These are phyloP conservation scores for Xylaria sp. DNA, from an alignment of 2,329 filamentous ascomycete genomes.

Conservation along the genomic window DNA sequence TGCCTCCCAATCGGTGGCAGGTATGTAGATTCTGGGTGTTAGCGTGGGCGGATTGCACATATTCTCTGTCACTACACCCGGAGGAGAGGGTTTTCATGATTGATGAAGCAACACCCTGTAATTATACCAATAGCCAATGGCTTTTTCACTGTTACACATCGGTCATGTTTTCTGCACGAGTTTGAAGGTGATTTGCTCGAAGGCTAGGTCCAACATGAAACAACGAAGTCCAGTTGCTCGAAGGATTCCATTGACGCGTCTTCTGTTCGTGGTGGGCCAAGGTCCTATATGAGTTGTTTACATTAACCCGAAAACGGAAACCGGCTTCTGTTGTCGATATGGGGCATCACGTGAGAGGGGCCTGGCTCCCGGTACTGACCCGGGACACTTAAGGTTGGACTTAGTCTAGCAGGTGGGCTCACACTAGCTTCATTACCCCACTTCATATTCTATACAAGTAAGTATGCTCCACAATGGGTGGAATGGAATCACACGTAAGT, in stretches of 20 bases:
- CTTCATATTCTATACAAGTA: background rate
- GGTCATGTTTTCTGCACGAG: background rate
- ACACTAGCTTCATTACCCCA: background rate
- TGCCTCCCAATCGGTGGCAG: background rate
- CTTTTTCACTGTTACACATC: slow-evolving; percentile 19
- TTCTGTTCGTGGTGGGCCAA: slow-evolving; percentile 1
- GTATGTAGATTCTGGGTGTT: slow-evolving; percentile 11
- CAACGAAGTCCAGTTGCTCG: background rate
- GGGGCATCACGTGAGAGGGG: slow-evolving; percentile 36
- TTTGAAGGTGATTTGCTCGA: background rate
- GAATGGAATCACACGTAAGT: too few relatives aligned
- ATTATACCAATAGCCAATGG: slow-evolving; percentile 41
- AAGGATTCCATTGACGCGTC: slow-evolving; percentile 26
- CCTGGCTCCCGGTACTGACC: background rate
- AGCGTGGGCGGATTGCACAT: slow-evolving; percentile 34
- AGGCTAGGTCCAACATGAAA: too few relatives aligned
- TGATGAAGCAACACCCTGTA: slow-evolving; percentile 44
- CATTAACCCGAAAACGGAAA: slow-evolving; percentile 31
- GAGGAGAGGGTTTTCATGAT: slow-evolving; percentile 37
- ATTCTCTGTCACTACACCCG: slow-evolving; percentile 30
- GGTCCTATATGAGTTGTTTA: slow-evolving; percentile 32
- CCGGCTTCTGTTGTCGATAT: slow-evolving; percentile 34
- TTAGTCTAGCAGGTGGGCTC: background rate
- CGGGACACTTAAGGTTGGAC: background rate
- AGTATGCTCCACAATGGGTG: too few relatives aligned